Percentiles rank a stretch among this genome's conserved stretches.
Evolutionary conservation across 169 alveolate species (phyloP).

Genomic region (Babesia ovata): DNA sequence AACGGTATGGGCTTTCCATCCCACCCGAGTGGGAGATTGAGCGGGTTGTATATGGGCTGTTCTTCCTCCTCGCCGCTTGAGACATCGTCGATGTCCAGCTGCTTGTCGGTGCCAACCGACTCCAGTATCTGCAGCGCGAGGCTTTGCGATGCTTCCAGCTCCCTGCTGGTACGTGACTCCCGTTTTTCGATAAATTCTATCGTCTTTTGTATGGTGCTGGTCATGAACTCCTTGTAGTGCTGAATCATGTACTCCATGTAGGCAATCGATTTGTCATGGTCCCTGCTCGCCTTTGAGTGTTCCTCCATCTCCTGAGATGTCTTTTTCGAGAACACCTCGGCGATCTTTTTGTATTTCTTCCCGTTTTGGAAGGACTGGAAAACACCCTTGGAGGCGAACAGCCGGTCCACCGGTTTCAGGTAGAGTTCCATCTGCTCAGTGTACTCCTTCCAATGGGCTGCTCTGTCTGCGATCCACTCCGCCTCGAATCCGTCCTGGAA

Average conservation of each 20-base stretch:
- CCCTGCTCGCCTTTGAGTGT: constrained; percentile 88
- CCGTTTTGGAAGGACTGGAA: constrained; percentile 70
- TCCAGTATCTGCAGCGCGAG: constrained; percentile 49
- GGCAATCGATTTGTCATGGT: constrained; percentile 77
- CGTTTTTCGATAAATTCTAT: constrained; percentile 70
- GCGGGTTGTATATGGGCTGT: constrained; percentile 93
- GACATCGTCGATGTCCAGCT: constrained; percentile 46
- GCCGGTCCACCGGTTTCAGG: constrained; percentile 76
- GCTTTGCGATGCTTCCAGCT: constrained; percentile 72
- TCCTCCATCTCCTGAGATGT: constrained; percentile 81
- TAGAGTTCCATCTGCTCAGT: constrained; percentile 76
- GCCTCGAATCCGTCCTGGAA: constrained; percentile 74
- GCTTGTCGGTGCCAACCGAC: constrained; percentile 53
- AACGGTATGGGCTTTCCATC: constrained; percentile 99
- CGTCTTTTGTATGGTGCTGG: constrained; percentile 40
- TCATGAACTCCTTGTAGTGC: constrained; percentile 25
- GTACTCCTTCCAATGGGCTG: constrained; percentile 78
- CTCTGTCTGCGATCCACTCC: constrained; percentile 66
- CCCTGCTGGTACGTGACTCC: constrained; percentile 73
- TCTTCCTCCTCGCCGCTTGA: constrained; percentile 85
- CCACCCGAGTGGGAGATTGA: constrained; percentile 97
- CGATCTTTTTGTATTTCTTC: constrained; percentile 73
- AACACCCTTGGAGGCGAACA: constrained; percentile 84
- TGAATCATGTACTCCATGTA: constrained; percentile 75
- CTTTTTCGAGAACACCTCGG: constrained; percentile 78